Conservation (phyloP, 2,329 filamentous ascomycete species). For the Colletotrichum simmondsii region DNA sequence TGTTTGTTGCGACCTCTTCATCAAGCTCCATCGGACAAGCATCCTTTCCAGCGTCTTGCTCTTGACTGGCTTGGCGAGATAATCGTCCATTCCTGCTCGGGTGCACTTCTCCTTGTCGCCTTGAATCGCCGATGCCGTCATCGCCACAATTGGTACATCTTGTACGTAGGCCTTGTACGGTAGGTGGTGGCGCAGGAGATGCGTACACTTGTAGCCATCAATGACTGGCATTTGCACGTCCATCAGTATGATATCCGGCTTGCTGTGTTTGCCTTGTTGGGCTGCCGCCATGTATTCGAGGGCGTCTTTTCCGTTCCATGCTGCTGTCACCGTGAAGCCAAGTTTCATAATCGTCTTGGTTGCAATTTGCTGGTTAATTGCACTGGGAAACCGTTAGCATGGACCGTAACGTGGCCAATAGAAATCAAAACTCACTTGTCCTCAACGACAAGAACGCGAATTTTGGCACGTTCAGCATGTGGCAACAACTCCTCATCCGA, state of each 20-base stretch:
- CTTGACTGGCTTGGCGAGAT: slow-evolving; percentile 79
- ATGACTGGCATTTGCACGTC: slow-evolving; percentile 82
- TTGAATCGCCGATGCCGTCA: slow-evolving; percentile 83
- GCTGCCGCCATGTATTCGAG: slow-evolving; percentile 76
- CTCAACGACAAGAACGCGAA: slow-evolving; percentile 82
- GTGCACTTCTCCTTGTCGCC: slow-evolving; percentile 81
- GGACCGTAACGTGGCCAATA: not conserved
- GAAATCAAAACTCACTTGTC: slow-evolving; percentile 71
- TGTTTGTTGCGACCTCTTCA: slow-evolving; percentile 38
- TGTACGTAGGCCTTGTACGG: slow-evolving; percentile 71
- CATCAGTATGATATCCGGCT: slow-evolving; percentile 82
- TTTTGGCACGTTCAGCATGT: slow-evolving; percentile 67
- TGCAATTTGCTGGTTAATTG: slow-evolving; percentile 81
- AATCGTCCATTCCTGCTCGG: slow-evolving; percentile 81
- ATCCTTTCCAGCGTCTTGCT: slow-evolving; percentile 75
- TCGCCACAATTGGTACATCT: slow-evolving; percentile 80
- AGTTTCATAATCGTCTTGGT: slow-evolving; percentile 80
- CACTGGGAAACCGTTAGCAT: slow-evolving; percentile 46
- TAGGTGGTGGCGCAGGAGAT: slow-evolving; percentile 74
- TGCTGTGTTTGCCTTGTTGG: slow-evolving; percentile 58
- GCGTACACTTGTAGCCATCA: slow-evolving; percentile 82
- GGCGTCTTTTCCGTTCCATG: slow-evolving; percentile 83
- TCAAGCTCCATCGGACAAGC: slow-evolving; percentile 74
- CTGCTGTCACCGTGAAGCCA: slow-evolving; percentile 76
- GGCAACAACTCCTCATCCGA: slow-evolving; percentile 59